A percentile compares a stretch with the other conserved stretches of the same genome.
phyloP scores from a whole-genome alignment of 176 grass and related monocot species.

The Cocos nucifera region DNA sequence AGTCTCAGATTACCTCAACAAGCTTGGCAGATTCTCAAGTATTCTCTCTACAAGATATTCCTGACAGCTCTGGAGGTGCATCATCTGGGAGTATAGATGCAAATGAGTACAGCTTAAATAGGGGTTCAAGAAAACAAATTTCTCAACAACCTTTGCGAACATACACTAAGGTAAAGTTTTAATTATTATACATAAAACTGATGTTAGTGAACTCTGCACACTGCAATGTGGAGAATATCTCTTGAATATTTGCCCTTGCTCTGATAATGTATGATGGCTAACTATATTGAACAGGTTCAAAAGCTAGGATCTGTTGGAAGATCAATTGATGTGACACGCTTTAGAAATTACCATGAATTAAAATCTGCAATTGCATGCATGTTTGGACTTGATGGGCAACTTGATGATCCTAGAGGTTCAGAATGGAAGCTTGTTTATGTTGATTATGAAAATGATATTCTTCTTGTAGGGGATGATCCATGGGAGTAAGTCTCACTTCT shows the following conservation, averaged over 20 bases:
- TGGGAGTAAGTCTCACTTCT: constrained; percentile 65
- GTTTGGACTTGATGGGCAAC: constrained; percentile 82
- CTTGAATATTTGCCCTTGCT: too few relatives aligned
- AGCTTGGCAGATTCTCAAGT: constrained; percentile 36
- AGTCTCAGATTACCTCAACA: constrained; percentile 29
- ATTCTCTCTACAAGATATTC: constrained; percentile 44
- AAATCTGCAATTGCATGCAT: constrained; percentile 72
- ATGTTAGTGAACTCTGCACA: too few relatives aligned
- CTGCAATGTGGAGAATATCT: too few relatives aligned
- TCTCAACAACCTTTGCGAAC: constrained; percentile 64
- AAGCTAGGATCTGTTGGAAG: constrained; percentile 91
- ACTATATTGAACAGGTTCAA: constrained; percentile 51
- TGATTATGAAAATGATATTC: constrained; percentile 92
- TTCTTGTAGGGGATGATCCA: constrained; percentile 92
- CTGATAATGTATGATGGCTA: background rate
- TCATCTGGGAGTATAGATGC: constrained; percentile 73
- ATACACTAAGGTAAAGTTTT: constrained; percentile 73
- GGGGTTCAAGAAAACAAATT: constrained; percentile 27
- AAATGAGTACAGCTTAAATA: constrained; percentile 36
- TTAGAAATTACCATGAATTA: constrained; percentile 79
- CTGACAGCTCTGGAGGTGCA: constrained; percentile 44
- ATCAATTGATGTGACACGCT: constrained; percentile 93
- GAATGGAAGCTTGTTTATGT: constrained; percentile 98
- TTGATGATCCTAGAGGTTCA: constrained; percentile 63
- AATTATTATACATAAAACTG: too few relatives aligned